Evolutionary conservation across 164 flowering plant species (phyloP).

Genomic region (Piper betle): DNA sequence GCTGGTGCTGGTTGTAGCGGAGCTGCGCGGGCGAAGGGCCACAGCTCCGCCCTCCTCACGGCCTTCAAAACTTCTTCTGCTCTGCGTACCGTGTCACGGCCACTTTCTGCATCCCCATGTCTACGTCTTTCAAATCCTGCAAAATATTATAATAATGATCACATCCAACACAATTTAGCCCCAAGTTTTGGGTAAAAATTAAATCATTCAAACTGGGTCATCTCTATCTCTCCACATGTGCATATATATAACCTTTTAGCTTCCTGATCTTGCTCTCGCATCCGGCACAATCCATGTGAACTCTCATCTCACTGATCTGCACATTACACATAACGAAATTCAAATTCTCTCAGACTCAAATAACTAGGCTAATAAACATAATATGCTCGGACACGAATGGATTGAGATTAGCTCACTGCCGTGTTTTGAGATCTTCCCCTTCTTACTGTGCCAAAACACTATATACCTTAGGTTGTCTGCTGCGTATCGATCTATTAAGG

Average conservation of each 20-base stretch:
- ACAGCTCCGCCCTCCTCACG: constrained; percentile 66
- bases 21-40: constrained; percentile 45
- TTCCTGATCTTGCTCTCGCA: constrained; percentile 56
- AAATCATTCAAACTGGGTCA: background rate
- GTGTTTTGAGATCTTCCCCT: no score
- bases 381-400: no score
- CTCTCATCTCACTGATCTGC: constrained; percentile 65
- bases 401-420: no score
- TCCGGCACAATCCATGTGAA: constrained; percentile 66
- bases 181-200: background rate
- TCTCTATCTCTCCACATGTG: no score
- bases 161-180: background rate
- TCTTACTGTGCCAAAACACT: no score
- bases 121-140: constrained; percentile 55
- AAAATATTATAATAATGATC: background rate
- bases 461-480: no score
- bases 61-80: constrained; percentile 49
- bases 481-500: no score
- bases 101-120: constrained; percentile 67
- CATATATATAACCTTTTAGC: constrained; percentile 28
- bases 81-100: constrained; percentile 68
- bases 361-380: no score
- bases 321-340: background rate
- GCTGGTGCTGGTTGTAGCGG: constrained; percentile 24
- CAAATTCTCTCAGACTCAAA: no score